A percentile compares a stretch with the other conserved stretches of the same genome.
phyloP scores from a whole-genome alignment of 805 yeast species.

The Starmerella geochares region DNA sequence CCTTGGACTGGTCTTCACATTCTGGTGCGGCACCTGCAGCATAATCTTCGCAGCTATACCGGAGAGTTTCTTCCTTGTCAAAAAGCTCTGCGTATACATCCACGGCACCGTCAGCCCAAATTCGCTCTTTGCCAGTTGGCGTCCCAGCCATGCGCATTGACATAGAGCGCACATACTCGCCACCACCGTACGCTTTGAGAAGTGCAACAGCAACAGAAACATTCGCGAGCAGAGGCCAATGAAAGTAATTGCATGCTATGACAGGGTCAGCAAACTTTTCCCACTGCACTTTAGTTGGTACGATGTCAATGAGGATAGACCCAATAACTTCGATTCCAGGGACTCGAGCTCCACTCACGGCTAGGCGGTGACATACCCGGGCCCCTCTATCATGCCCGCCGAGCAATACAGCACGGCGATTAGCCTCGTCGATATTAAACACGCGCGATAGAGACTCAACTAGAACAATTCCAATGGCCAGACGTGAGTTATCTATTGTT shows the following conservation, averaged over 20 bases:
- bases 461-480: neutral
- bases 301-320: neutral
- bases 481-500: neutral
- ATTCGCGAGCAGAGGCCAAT: constrained; percentile 1
- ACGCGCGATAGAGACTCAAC: neutral
- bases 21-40: constrained; percentile 1
- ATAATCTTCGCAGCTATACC: constrained; percentile 2
- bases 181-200: constrained; percentile 3
- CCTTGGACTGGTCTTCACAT: neutral
- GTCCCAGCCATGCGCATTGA: neutral
- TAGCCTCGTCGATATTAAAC: neutral
- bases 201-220: neutral
- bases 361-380: neutral
- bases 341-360: neutral
- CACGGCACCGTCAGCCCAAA: neutral
- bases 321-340: neutral
- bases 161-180: neutral
- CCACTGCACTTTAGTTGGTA: constrained; percentile 2
- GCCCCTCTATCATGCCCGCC: neutral
- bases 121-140: neutral
- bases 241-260: constrained; percentile 1
- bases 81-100: constrained; percentile 1
- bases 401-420: neutral
- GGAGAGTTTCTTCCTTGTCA: neutral
- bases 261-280: neutral